Conservation (phyloP, 2,329 filamentous ascomycete species). For the Pyrenophora tritici-repentis region DNA sequence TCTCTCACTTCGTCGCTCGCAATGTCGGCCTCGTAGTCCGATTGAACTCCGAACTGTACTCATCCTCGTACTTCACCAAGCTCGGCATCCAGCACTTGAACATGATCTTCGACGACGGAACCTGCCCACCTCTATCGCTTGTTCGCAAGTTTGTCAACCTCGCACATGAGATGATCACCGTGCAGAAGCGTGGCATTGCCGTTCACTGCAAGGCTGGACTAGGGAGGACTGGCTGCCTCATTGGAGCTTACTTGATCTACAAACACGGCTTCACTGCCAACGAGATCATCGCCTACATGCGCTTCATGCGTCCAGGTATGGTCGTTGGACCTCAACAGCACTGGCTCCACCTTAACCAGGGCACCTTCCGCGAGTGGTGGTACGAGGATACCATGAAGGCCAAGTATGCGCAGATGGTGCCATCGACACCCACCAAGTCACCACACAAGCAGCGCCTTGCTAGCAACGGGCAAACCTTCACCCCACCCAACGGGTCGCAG, state of each 20-base stretch:
- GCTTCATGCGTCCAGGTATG: conserved; percentile 99
- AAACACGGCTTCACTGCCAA: conserved; percentile 96
- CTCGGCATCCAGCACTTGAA: conserved; percentile 94
- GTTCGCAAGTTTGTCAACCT: conserved; percentile 94
- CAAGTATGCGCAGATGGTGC: conserved; percentile 69
- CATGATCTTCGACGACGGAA: conserved; percentile 99
- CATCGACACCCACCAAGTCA: conserved; percentile 63
- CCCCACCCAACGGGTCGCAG: conserved; percentile 78
- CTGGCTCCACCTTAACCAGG: conserved; percentile 97
- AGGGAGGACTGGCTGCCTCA: conserved; percentile 91
- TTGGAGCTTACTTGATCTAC: conserved; percentile 97
- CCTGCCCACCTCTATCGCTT: conserved; percentile 85
- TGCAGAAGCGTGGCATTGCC: conserved; percentile 89
- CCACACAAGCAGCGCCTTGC: conserved; percentile 55
- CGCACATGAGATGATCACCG: conserved; percentile 90
- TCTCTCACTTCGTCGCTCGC: conserved; percentile 83
- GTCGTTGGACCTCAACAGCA: conserved; percentile 98
- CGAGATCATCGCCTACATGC: conserved; percentile 96
- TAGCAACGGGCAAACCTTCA: conserved; percentile 74
- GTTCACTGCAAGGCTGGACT: conserved; percentile 99
- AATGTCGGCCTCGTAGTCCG: conserved; percentile 93
- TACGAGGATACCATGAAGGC: conserved; percentile 78
- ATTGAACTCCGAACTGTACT: conserved; percentile 94
- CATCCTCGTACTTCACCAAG: conserved; percentile 94
- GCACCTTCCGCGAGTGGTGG: conserved; percentile 98